Percentiles rank a stretch among this genome's conserved stretches.
phyloP scores from a whole-genome alignment of 1,284 basidiomycete genomes.

The Irpex rosettiformis region DNA sequence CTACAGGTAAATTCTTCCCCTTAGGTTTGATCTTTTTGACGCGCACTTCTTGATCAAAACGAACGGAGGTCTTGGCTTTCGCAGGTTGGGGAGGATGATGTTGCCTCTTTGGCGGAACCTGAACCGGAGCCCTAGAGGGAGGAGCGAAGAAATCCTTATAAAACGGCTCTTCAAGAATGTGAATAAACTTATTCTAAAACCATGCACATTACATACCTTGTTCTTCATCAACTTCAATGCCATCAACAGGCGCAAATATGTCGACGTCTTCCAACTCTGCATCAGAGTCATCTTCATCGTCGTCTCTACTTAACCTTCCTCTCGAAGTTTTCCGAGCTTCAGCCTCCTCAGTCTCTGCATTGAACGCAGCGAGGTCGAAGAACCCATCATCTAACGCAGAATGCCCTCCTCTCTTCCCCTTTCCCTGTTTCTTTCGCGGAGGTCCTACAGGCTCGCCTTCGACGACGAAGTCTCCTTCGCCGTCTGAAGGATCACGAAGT shows the following conservation, averaged over 20 bases:
- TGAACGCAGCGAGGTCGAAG: constrained; percentile 89
- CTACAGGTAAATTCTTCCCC: constrained; percentile 55
- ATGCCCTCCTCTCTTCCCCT: constrained; percentile 33
- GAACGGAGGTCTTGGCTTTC: constrained; percentile 40
- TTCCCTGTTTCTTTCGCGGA: constrained; percentile 22
- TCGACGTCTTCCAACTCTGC: constrained; percentile 52
- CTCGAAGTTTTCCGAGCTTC: constrained; percentile 66
- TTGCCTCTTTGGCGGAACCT: constrained; percentile 11
- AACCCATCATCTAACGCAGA: constrained; percentile 89
- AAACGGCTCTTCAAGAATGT: constrained; percentile 43
- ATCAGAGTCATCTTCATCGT: constrained; percentile 52
- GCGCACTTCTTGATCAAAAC: constrained; percentile 78
- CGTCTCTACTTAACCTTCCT: constrained; percentile 57
- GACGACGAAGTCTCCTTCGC: constrained; percentile 36
- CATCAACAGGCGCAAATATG: constrained; percentile 66
- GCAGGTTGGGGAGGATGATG: constrained; percentile 19
- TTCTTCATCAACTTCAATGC: constrained; percentile 36
- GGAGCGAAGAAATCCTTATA: constrained; percentile 77
- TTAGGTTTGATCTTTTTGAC: constrained; percentile 75
- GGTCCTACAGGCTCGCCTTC: constrained; percentile 22
- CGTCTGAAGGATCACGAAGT: constrained; percentile 48
- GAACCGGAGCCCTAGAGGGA: constrained; percentile 29
- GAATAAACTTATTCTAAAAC: neutral
- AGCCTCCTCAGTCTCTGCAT: constrained; percentile 79
- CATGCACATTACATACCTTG: constrained; percentile 37